A percentile compares a stretch with the other conserved stretches of the same genome.
phyloP scores from a whole-genome alignment of 352 stramenopile genomes.

The Pythium apleroticum region DNA sequence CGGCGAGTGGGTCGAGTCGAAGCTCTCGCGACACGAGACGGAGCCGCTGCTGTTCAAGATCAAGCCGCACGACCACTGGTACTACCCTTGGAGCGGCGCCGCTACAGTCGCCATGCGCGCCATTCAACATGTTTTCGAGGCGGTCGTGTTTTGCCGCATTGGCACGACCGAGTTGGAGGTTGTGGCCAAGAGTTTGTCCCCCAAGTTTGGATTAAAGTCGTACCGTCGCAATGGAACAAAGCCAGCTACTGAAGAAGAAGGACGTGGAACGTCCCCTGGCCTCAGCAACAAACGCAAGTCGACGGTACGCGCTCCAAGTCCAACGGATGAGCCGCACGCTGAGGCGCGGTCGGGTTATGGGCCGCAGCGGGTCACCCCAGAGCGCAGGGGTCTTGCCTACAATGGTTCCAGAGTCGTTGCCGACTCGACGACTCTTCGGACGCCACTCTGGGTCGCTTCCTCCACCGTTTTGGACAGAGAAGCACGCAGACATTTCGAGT shows the following conservation, averaged over 20 bases:
- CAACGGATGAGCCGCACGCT: background rate
- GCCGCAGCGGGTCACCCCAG: too few relatives aligned
- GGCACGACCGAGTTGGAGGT: background rate
- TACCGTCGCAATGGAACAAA: background rate
- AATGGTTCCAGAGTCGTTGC: too few relatives aligned
- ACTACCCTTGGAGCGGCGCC: background rate
- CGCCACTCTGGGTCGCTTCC: background rate
- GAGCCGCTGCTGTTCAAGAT: background rate
- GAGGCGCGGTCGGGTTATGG: too few relatives aligned
- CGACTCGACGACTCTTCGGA: too few relatives aligned
- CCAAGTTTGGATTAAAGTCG: background rate
- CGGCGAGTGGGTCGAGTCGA: background rate
- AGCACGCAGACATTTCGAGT: too few relatives aligned
- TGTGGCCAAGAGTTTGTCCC: background rate
- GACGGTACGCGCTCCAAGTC: background rate
- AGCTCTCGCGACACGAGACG: background rate
- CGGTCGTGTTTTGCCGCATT: background rate
- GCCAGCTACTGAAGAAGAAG: background rate
- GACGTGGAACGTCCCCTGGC: too few relatives aligned
- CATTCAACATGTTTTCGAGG: background rate
- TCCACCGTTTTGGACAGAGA: too few relatives aligned
- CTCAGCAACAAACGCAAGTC: background rate
- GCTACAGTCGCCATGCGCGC: background rate
- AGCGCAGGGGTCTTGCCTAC: too few relatives aligned
- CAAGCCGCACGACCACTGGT: background rate